A percentile compares a stretch with the other conserved stretches of the same genome.
Conservation (phyloP, 1,284 basidiomycete species). For the Clitocybe nebularis region DNA sequence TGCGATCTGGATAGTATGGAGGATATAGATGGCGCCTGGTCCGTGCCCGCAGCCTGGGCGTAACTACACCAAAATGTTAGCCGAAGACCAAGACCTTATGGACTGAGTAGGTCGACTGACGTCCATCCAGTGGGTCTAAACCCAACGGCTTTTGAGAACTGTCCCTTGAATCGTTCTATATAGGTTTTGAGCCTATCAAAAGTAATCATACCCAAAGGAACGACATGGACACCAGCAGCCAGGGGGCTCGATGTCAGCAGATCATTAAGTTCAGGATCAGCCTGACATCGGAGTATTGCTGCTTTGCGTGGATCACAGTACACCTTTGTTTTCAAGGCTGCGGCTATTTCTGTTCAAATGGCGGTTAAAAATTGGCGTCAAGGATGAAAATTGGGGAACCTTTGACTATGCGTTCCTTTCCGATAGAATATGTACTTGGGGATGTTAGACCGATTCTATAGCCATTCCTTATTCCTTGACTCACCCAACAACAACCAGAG, state of each 20-base stretch:
- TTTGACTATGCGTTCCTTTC: conserved; percentile 96
- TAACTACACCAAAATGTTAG: conserved; percentile 42
- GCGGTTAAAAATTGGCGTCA: background rate
- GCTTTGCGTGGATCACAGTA: conserved; percentile 87
- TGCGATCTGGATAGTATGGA: conserved; percentile 68
- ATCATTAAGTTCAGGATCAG: conserved; percentile 76
- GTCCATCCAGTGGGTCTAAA: conserved; percentile 96
- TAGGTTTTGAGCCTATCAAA: conserved; percentile 80
- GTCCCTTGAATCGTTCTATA: conserved; percentile 69
- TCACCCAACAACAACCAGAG: conserved; percentile 87
- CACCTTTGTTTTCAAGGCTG: conserved; percentile 78
- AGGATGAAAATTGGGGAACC: conserved; percentile 37
- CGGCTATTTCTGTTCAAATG: conserved; percentile 71
- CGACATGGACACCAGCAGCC: conserved; percentile 80
- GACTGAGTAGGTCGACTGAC: conserved; percentile 41
- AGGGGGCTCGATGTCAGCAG: conserved; percentile 78
- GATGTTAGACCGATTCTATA: background rate
- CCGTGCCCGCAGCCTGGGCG: conserved; percentile 64
- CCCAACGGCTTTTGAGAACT: conserved; percentile 74
- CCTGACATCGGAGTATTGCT: conserved; percentile 77
- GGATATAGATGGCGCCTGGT: conserved; percentile 58
- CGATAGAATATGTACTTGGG: conserved; percentile 84
- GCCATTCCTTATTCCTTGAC: too few species aligned
- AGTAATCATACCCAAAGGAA: conserved; percentile 77
- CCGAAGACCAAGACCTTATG: background rate